These are phyloP conservation scores for Aspergillus haitiensis DNA, from an alignment of 495 filamentous ascomycete genomes.

Conservation along the genomic window DNA sequence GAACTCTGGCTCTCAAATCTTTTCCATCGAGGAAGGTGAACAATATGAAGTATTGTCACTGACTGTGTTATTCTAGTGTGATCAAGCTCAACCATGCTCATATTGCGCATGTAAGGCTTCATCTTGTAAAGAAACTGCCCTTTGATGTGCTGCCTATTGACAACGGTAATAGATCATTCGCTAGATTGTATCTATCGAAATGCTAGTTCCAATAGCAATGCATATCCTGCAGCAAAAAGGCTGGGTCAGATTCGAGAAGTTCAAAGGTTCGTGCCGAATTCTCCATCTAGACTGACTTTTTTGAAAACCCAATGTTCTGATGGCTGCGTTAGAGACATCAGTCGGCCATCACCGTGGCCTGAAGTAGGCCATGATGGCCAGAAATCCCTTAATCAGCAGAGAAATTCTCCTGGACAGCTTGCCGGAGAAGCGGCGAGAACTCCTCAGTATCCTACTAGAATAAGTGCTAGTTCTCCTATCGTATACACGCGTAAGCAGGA, in stretches of 20 bases:
- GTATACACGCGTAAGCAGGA: slow-evolving; percentile 6
- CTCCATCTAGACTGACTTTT: background rate
- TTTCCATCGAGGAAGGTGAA: background rate
- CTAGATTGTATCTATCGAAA: slow-evolving; percentile 27
- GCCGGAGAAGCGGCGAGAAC: background rate
- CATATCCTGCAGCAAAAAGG: slow-evolving; percentile 11
- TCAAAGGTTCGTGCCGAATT: slow-evolving; percentile 12
- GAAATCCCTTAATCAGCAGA: background rate
- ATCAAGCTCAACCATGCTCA: slow-evolving; percentile 30
- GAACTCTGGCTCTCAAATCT: background rate
- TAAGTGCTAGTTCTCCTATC: slow-evolving; percentile 5
- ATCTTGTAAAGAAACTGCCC: background rate
- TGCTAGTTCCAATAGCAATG: slow-evolving; percentile 8
- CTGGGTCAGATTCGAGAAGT: slow-evolving; percentile 14
- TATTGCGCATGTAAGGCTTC: slow-evolving; percentile 28
- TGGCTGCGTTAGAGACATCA: slow-evolving; percentile 11
- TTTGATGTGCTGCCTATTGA: slow-evolving; percentile 1
- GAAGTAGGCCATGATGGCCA: slow-evolving; percentile 8
- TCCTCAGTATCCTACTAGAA: background rate
- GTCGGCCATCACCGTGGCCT: slow-evolving; percentile 27
- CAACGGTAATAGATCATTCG: slow-evolving; percentile 24
- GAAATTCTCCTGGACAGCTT: background rate
- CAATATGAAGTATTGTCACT: background rate
- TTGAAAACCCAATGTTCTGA: background rate
- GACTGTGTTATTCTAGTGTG: slow-evolving; percentile 20